Evolutionary conservation across 345 rosid species (phyloP), one percentile per base, ranked within the genome.

Genomic region (Gossypium stocksii): DNA sequence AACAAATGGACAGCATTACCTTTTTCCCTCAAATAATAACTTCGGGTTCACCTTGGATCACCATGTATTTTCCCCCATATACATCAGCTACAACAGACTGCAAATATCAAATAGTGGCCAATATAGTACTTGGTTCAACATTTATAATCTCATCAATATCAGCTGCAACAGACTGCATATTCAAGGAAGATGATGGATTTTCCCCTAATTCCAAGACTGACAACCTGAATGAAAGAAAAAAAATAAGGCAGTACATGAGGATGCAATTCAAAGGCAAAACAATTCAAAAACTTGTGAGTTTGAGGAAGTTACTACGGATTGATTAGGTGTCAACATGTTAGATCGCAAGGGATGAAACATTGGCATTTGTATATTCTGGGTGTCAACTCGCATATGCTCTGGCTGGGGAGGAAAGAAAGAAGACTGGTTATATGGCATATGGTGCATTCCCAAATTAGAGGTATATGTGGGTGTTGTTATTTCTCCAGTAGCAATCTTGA

Each of bases 31-130:
- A 87, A 77, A 93, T 93, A 49, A 88, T 94, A 43, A 88, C 91
- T 75, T 91, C 93, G 6, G 98, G 60, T 75, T 93, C 97, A 38
- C 98, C 98, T 79, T 91, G 97, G 76, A 93, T 93, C 52, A 93
- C 98, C 94, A 93, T 89, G 82, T 89, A 91, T 65, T 93, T 93
- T 19, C n/a, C n/a, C n/a, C n/a, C n/a, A n/a, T n/a, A n/a, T n/a
- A n/a, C n/a, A n/a, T n/a, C n/a, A n/a, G n/a, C n/a, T n/a, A n/a
- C n/a, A n/a, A n/a, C n/a, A n/a, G n/a, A n/a, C n/a, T n/a, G n/a
- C n/a, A n/a, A n/a, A n/a, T n/a, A n/a, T n/a, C n/a, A n/a, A n/a
- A n/a, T n/a, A n/a, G n/a, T n/a, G n/a, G n/a, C n/a, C n/a, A n/a
- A n/a, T n/a, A n/a, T n/a, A n/a, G n/a, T n/a, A n/a, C n/a, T n/a